Evolutionary conservation across 2,329 filamentous ascomycete genomes (phyloP).

Genomic region (Paramyrothecium roridum): DNA sequence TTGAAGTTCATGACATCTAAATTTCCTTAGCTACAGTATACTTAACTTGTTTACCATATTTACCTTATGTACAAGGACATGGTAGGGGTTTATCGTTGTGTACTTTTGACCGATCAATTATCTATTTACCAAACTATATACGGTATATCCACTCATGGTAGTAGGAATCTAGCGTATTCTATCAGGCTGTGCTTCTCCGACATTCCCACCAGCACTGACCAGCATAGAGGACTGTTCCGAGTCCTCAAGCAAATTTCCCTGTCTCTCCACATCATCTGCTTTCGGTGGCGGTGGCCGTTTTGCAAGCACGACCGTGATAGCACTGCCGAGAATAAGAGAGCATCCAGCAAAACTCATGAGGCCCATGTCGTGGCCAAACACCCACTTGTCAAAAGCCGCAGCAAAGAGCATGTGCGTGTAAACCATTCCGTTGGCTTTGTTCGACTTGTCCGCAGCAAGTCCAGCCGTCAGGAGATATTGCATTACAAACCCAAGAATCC

Average conservation of each 20-base stretch:
- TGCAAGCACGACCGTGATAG: constrained; percentile 45
- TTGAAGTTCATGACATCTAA: too few species aligned
- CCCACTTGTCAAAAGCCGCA: constrained; percentile 46
- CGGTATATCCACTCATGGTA: neutral
- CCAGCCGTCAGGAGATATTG: constrained; percentile 84
- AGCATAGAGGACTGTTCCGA: constrained; percentile 39
- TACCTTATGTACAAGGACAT: too few species aligned
- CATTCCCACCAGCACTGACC: constrained; percentile 22
- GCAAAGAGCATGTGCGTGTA: constrained; percentile 58
- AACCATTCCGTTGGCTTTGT: constrained; percentile 55
- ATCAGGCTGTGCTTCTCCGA: constrained; percentile 11
- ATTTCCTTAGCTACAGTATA: too few species aligned
- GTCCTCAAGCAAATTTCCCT: constrained; percentile 21
- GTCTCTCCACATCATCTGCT: constrained; percentile 30
- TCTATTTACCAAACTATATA: too few species aligned
- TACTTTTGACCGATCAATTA: too few species aligned
- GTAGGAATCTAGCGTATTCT: constrained; percentile 1
- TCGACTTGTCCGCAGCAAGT: constrained; percentile 66
- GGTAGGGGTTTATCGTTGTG: too few species aligned
- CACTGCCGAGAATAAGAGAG: constrained; percentile 50
- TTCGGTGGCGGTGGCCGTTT: constrained; percentile 32
- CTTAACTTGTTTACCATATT: too few species aligned
- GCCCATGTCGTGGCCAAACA: constrained; percentile 51
- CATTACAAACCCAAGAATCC: constrained; percentile 74
- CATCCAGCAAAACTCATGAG: constrained; percentile 47